Conservation (phyloP, 495 filamentous ascomycete genomes). For the Trichocladium antarcticum region DNA sequence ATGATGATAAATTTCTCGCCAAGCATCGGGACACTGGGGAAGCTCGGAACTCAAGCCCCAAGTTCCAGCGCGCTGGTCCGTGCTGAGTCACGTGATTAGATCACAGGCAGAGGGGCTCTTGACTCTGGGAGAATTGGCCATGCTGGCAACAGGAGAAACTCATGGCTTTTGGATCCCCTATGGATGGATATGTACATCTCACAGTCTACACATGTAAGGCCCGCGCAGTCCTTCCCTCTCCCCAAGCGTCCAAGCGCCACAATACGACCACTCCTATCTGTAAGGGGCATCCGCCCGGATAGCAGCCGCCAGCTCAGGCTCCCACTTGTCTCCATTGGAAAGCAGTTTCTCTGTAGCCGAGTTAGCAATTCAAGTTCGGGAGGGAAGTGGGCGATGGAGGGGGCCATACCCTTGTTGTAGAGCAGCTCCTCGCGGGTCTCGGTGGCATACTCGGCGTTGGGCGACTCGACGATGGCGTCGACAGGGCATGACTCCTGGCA, state of each 20-base stretch:
- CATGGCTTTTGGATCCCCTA: neutral
- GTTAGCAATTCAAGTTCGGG: slow-evolving; percentile 6
- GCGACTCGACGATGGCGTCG: slow-evolving; percentile 92
- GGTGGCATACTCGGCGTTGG: slow-evolving; percentile 95
- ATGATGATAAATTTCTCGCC: slow-evolving; percentile 40
- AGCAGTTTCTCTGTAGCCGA: slow-evolving; percentile 51
- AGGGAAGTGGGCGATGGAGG: no score
- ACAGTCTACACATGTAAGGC: slow-evolving; percentile 25
- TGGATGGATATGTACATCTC: slow-evolving; percentile 19
- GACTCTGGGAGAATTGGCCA: neutral
- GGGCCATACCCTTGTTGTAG: slow-evolving; percentile 79
- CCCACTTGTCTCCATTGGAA: slow-evolving; percentile 92
- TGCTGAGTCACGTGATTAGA: slow-evolving; percentile 14
- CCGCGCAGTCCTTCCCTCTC: neutral
- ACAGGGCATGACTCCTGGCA: slow-evolving; percentile 99
- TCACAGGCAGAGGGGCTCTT: neutral
- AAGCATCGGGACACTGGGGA: slow-evolving; percentile 11
- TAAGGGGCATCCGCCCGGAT: slow-evolving; percentile 84
- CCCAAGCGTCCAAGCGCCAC: slow-evolving; percentile 1
- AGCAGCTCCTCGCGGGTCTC: slow-evolving; percentile 94
- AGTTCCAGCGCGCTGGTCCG: slow-evolving; percentile 3
- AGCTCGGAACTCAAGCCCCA: slow-evolving; percentile 10
- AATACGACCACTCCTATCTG: slow-evolving; percentile 43
- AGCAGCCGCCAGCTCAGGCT: slow-evolving; percentile 86
- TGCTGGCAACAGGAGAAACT: neutral